Evolutionary conservation across 352 stramenopile genomes (phyloP), one percentile per base, ranked within the genome.

Genomic region (Globisporangium alternatum): DNA sequence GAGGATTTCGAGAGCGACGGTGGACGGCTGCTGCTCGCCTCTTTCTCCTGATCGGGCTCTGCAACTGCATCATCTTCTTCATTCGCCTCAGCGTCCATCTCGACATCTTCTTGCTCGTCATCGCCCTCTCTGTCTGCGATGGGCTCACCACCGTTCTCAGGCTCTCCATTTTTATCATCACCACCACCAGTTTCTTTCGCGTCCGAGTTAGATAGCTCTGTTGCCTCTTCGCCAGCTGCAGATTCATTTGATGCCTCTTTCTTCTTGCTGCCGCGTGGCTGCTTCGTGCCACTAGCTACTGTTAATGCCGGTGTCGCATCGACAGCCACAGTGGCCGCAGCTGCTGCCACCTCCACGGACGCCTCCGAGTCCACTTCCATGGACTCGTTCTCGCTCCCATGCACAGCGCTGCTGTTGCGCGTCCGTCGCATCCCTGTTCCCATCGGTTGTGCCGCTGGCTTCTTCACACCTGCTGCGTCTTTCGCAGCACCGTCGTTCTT

Each of bases 321-420:
- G 19, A 25, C n/a, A 28, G 7, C 28, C 25, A 6, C 44, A 30
- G 6, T 6, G 12, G 17, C 4, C 2, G 22, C 28, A 41, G 51
- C 3, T 21, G 13, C 3, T 5, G 9, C 15, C 51, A 57, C 30
- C 21, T 57, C 30, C 10, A 43, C 19, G 2, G 30, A 57, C 25
- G 39, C 39, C 37, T 60, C 37, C 55, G 37, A 60, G 31, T 60
- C 60, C 12, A 66, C 28, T 22, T 48, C 33, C 45, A 64, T 48
- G 3, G 21, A 28, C 35, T 64, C 47, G 37, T 51, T 64, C 31
- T 56, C 58, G 13, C 31, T 51, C 10, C 56, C 28, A 19, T 31
- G 8, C 17, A 43, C 22, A 22, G 5, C 13, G 5, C 22, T 19
- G 12, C 22, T 35, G 21, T 51, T 57, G 45, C 44, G 44, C 35